Conservation (phyloP, 148 eudicot genomes). For the Diospyros kaki region DNA sequence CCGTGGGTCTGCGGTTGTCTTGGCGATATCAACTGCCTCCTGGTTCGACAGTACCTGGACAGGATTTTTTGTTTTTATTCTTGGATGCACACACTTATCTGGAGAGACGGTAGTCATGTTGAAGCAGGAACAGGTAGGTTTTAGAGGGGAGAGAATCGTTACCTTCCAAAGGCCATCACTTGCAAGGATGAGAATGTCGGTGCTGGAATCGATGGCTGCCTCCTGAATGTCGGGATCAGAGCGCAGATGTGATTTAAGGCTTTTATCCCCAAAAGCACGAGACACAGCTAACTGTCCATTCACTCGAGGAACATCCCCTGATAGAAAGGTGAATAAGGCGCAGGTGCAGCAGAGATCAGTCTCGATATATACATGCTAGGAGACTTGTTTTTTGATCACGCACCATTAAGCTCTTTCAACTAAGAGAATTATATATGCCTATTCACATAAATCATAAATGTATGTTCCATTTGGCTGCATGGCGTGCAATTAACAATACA, state of each 20-base stretch:
- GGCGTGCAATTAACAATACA: neutral
- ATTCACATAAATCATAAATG: neutral
- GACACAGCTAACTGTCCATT: slow-evolving; percentile 78
- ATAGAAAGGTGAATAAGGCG: neutral
- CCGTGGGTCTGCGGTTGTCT: slow-evolving; percentile 49
- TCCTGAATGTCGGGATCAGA: slow-evolving; percentile 62
- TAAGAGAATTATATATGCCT: neutral
- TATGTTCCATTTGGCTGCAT: too few relatives aligned
- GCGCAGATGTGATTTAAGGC: slow-evolving; percentile 58
- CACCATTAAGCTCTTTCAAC: neutral
- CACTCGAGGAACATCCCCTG: slow-evolving; percentile 76
- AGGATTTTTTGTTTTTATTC: too few relatives aligned
- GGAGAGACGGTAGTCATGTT: neutral
- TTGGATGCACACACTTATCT: too few relatives aligned
- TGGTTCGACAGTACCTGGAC: slow-evolving; percentile 67
- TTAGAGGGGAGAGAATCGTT: slow-evolving; percentile 6
- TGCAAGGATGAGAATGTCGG: slow-evolving; percentile 57
- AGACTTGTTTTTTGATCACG: neutral
- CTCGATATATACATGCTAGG: neutral
- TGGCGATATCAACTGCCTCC: slow-evolving; percentile 71
- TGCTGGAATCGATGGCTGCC: slow-evolving; percentile 22
- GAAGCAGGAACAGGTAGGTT: neutral
- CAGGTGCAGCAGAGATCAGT: neutral
- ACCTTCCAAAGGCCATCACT: slow-evolving; percentile 90
- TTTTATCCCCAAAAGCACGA: slow-evolving; percentile 79